Percentiles rank a stretch among this genome's conserved stretches.
These are phyloP conservation scores for Blastobotrys serpentis DNA, from an alignment of 1,139 yeast genomes.

Conservation along the genomic window DNA sequence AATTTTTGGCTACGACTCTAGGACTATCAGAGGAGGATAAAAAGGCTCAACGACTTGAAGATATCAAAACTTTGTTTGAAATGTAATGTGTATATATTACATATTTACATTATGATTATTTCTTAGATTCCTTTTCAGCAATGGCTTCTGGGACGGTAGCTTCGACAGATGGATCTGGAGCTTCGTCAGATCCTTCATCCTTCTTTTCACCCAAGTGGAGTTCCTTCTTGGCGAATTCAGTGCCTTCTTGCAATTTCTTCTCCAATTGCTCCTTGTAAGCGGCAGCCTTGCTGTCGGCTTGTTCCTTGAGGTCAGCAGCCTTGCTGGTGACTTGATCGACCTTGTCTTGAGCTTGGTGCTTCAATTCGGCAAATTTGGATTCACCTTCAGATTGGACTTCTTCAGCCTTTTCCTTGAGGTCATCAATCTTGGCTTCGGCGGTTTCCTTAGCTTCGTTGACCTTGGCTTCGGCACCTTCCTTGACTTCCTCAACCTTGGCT, in stretches of 20 bases:
- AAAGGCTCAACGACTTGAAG: conserved; percentile 73
- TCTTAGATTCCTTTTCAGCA: conserved; percentile 7
- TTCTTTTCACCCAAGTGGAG: neutral
- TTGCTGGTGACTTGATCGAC: conserved; percentile 4
- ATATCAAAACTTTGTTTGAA: conserved; percentile 73
- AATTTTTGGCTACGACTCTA: conserved; percentile 81
- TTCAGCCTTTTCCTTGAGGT: conserved; percentile 10
- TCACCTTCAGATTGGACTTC: conserved; percentile 7
- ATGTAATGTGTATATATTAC: conserved; percentile 14
- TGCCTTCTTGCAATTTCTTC: conserved; percentile 1
- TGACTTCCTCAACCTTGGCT: conserved; percentile 3
- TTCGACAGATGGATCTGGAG: conserved; percentile 13
- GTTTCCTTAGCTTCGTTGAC: conserved; percentile 7
- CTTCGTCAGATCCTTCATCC: conserved; percentile 4
- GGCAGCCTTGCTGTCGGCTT: conserved; percentile 1
- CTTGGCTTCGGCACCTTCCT: conserved; percentile 7
- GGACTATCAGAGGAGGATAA: conserved; percentile 77
- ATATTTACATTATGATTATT: neutral
- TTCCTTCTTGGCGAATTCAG: neutral
- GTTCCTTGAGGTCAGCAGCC: conserved; percentile 12
- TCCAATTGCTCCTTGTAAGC: neutral
- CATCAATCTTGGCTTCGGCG: conserved; percentile 11
- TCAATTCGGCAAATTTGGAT: neutral
- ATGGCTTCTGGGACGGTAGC: conserved; percentile 10
- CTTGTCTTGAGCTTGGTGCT: conserved; percentile 7